Conservation (phyloP, 139 green algal genomes). For the Volvox africanus region DNA sequence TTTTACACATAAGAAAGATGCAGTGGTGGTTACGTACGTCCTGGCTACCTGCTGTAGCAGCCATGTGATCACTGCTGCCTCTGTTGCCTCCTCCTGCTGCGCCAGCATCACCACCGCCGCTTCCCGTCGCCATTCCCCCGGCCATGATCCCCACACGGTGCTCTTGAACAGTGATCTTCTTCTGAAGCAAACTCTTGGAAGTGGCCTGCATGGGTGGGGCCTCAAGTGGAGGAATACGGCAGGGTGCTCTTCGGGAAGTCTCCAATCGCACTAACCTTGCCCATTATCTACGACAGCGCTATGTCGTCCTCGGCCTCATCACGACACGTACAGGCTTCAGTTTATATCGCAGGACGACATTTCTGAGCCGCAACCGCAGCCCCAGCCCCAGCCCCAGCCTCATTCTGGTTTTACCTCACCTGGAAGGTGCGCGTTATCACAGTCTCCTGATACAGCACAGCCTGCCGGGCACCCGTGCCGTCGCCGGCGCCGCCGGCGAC, state of each 20-base stretch:
- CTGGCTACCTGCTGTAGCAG: neutral
- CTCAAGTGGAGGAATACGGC: too few species aligned
- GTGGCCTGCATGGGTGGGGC: slow-evolving; percentile 19
- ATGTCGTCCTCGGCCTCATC: too few species aligned
- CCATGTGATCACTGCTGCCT: neutral
- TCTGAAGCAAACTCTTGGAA: slow-evolving; percentile 32
- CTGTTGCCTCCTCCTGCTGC: neutral
- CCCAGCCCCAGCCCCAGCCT: neutral
- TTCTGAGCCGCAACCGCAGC: neutral
- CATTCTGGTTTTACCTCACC: neutral
- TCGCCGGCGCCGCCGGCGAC: too few species aligned
- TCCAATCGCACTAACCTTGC: too few species aligned
- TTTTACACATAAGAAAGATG: too few species aligned
- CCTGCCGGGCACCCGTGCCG: neutral
- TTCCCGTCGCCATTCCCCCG: neutral
- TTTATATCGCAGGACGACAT: too few species aligned
- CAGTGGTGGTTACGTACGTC: too few species aligned
- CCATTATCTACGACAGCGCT: too few species aligned
- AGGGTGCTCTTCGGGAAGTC: too few species aligned
- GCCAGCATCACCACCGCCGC: neutral
- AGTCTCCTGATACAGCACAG: slow-evolving; percentile 35
- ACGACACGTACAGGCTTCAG: too few species aligned
- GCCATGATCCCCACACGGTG: neutral
- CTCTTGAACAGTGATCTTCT: slow-evolving; percentile 30
- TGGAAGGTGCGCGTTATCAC: slow-evolving; percentile 32